phyloP scores from a whole-genome alignment of 805 yeast genomes.

The Komagataella pseudopastoris region DNA sequence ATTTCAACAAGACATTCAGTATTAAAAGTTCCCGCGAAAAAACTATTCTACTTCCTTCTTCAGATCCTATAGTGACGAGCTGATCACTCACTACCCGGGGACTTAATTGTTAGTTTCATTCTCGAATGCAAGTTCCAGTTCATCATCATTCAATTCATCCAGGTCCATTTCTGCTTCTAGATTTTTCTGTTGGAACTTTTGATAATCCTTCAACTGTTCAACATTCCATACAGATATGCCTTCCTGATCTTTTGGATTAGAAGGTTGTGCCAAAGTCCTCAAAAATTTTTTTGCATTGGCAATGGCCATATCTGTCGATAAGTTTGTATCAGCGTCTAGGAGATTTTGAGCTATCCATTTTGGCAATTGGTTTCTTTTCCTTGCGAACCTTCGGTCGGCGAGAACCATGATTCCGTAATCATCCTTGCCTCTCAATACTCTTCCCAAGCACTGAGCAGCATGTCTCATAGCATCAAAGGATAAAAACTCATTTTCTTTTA shows the following conservation, averaged over 20 bases:
- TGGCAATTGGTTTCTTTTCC: constrained; percentile 80
- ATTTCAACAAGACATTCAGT: neutral
- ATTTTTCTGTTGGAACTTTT: constrained; percentile 29
- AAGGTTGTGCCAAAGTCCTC: constrained; percentile 89
- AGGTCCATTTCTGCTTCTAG: constrained; percentile 13
- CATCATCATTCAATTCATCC: constrained; percentile 1
- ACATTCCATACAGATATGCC: constrained; percentile 90
- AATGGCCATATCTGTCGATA: constrained; percentile 95
- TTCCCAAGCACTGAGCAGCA: constrained; percentile 97
- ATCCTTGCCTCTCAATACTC: constrained; percentile 95
- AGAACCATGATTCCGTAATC: constrained; percentile 98
- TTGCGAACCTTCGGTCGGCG: constrained; percentile 86
- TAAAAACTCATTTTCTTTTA: constrained; percentile 84
- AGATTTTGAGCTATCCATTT: constrained; percentile 96
- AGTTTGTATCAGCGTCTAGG: constrained; percentile 78
- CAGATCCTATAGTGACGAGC: no score
- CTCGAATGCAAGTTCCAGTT: neutral
- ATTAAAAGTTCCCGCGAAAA: neutral
- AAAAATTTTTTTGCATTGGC: constrained; percentile 89
- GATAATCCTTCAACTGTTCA: constrained; percentile 49
- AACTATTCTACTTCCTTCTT: neutral
- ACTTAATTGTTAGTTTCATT: neutral
- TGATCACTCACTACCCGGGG: no score
- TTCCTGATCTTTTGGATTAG: constrained; percentile 79
- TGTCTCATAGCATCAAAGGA: constrained; percentile 99